Evolutionary conservation across 2,329 filamentous ascomycete species (phyloP), one percentile per base, ranked within the genome.

Genomic region (Colletotrichum sp.): DNA sequence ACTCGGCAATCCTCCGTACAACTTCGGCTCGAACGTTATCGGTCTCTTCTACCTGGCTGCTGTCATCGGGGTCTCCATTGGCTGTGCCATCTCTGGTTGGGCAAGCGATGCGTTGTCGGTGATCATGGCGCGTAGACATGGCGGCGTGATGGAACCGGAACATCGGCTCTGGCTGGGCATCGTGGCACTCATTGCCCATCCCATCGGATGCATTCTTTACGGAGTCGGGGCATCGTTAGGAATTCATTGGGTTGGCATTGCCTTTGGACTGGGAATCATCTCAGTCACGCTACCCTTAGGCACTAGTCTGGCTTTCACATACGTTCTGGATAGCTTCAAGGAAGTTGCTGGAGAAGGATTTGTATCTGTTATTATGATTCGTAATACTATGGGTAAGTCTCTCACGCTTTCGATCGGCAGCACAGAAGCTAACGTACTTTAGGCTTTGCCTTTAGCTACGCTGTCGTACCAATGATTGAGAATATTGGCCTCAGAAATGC

Each of bases 381-480:
- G 79, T 36, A 79, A 79, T 43, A 61, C 77, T 24, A 79, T 80
- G 76, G 78, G 78, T 79, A 70, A 55, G 77, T 68, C 1, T 36
- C 7, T 28, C n/a, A 48, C 1, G 21, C 12, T 28, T 26, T 28
- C 13, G 55, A 10, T 18, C 0, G 13, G 24, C 21, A 28, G 4
- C 10, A 10, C 2, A 16, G 7, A 58, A 61, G 58, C 58, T 61
- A 61, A 61, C 18, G 10, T 61, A 21, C 24, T 4, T 16, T 7
- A 79, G 79, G 75, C n/a, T 80, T 80, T 38, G 79, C 77, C 8
- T 80, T 80, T 13, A 73, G 78, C 34, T 80, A 80, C 16, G 79
- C 78, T 7, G 78, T 80, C 32, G 78, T 79, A 26, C 78, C 78
- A 2, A 79, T 79, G 77, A 79, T 79, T 43, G 63, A 65, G 2